Percentiles rank a stretch among this genome's conserved stretches.
Evolutionary conservation across 495 filamentous ascomycete species (phyloP).

Genomic region (Penicillium lagena): DNA sequence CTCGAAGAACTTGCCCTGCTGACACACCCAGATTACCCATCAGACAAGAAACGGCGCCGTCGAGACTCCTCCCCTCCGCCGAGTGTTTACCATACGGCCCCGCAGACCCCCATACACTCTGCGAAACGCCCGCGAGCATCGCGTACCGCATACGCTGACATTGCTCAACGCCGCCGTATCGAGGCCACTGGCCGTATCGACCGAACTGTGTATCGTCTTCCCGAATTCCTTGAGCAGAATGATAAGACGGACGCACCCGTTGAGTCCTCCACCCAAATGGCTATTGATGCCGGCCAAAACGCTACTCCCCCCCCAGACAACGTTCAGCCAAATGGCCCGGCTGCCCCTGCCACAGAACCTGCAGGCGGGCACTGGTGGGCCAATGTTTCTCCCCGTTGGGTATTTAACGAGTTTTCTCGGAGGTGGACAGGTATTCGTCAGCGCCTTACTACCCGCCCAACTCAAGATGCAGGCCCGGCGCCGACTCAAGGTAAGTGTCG

Average conservation of each 20-base stretch:
- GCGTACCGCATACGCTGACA: conserved; percentile 19
- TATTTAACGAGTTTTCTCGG: conserved; percentile 12
- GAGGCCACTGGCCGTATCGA: conserved; percentile 25
- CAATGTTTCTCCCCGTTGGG: conserved; percentile 1
- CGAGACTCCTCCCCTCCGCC: no score
- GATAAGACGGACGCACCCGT: conserved; percentile 11
- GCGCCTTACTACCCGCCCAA: not conserved
- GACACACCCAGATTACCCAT: no score
- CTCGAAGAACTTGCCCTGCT: no score
- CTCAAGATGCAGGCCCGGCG: not conserved
- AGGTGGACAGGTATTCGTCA: conserved; percentile 14
- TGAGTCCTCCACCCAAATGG: not conserved
- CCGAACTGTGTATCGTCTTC: conserved; percentile 30
- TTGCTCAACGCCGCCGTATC: conserved; percentile 20
- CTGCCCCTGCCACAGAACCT: not conserved
- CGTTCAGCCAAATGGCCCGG: not conserved
- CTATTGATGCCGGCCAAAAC: not conserved
- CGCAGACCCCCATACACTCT: not conserved
- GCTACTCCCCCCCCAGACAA: not conserved
- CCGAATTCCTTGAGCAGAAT: conserved; percentile 23
- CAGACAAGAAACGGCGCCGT: no score
- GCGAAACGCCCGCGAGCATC: not conserved
- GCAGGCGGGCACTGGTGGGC: not conserved
- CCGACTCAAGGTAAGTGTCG: not conserved
- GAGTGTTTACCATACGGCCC: no score